Conservation (phyloP, 768 basidiomycete genomes). For the Agrocybe pediades region DNA sequence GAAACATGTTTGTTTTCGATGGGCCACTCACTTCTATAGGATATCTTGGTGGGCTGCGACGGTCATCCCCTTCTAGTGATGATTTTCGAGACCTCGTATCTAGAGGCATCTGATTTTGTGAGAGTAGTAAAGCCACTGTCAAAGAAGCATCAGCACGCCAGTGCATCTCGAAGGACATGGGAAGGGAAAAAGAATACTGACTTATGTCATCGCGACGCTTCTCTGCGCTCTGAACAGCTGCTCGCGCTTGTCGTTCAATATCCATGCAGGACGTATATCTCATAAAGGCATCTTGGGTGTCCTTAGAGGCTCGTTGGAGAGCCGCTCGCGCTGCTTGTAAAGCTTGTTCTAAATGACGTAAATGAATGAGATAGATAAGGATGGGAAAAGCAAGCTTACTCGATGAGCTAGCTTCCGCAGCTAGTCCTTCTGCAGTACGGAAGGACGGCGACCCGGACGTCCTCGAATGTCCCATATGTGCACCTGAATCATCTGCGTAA, state of each 20-base stretch:
- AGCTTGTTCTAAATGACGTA: conserved; percentile 48
- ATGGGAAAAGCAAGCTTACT: conserved; percentile 41
- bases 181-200: conserved; percentile 25
- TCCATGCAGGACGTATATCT: conserved; percentile 71
- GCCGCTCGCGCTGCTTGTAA: conserved; percentile 62
- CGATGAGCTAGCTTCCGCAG: conserved; percentile 60
- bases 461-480: conserved; percentile 39
- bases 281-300: conserved; percentile 72
- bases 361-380: conserved; percentile 20
- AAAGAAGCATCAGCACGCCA: conserved; percentile 13
- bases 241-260: conserved; percentile 64
- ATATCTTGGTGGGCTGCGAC: conserved; percentile 46
- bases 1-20: too few species aligned
- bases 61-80: conserved; percentile 51
- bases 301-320: conserved; percentile 66
- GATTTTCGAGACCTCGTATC: conserved; percentile 54
- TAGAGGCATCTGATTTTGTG: conserved; percentile 42
- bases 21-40: conserved; percentile 38
- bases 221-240: conserved; percentile 63
- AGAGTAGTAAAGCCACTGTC: conserved; percentile 47
- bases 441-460: conserved; percentile 54
- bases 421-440: conserved; percentile 51
- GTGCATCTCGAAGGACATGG: conserved; percentile 2
- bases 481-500: conserved; percentile 37
- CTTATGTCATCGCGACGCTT: conserved; percentile 71